Base-by-base conservation (phyloP, 352 stramenopile genomes). In the Detonula confervacea region DNA sequence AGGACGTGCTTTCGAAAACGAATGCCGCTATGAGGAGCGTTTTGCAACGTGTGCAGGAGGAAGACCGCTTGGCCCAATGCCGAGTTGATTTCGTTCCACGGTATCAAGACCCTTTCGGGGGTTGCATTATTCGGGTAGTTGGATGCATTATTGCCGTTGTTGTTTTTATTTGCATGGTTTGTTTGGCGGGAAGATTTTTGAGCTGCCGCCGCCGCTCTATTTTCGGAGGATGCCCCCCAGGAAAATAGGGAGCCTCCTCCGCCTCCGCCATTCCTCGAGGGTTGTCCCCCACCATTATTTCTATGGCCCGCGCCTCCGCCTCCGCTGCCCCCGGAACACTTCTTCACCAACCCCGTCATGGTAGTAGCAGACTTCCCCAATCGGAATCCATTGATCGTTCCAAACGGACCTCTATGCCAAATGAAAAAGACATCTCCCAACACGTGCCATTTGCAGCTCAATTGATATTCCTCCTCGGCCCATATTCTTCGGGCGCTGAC, bases 41-140 rank as follows among this genome's bases (percentile, higher is more conserved):
- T 56, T 84, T 91, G 60, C 5, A 92, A 25, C 30, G 81, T 87
- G 30, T 81, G 66, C 7, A 92, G 64, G 14, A 94, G 56, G 7
- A 92, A 71, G n/a, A 83, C 78, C n/a, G 89, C 56, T 55, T 91
- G 80, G 51, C 88, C 86, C 57, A 92, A 63, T 11, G 88, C 86
- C 20, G 86, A 87, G 78, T 93, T 93, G 51, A 92, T 90, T 87
- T 93, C 88, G 5, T 68, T 73, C 81, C 84, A 92, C 16, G 84
- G 84, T 18, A 93, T 77, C 42, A 66, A 68, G 12, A 87, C 25
- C 33, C 73, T 77, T 52, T 82, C 67, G 27, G 59, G 51, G 11
- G 51, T 59, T 5, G 47, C 20, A 27, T n/a, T 49, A 63, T 30
- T 69, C 5, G 18, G 18, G 59, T 72, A n/a, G n/a, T n/a, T n/a